Evolutionary conservation across 495 filamentous ascomycete genomes (phyloP).

Genomic region (Apiosordaria backusii): DNA sequence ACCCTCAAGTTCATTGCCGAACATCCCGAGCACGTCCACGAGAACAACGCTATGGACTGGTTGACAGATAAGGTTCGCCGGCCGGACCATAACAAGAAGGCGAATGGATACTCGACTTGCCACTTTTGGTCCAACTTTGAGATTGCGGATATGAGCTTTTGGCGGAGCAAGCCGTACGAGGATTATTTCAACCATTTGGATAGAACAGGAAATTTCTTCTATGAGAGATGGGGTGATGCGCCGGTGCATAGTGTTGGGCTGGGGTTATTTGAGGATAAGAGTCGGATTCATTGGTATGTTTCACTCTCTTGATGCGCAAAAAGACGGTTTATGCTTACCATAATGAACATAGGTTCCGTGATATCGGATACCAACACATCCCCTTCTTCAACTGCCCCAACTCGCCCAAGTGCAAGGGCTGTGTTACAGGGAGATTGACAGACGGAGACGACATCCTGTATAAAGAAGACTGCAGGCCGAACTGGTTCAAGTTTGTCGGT

Average conservation of each 20-base stretch:
- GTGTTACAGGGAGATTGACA: slow-evolving; percentile 77
- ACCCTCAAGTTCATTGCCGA: slow-evolving; percentile 82
- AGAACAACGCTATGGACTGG: slow-evolving; percentile 86
- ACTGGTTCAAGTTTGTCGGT: slow-evolving; percentile 93
- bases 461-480: slow-evolving; percentile 91
- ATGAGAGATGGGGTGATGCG: slow-evolving; percentile 98
- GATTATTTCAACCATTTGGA: slow-evolving; percentile 97
- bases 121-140: slow-evolving; percentile 99
- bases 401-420: slow-evolving; percentile 89
- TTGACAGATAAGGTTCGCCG: slow-evolving; percentile 71
- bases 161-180: slow-evolving; percentile 85
- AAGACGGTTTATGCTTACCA: neutral
- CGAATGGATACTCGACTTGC: slow-evolving; percentile 96
- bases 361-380: slow-evolving; percentile 98
- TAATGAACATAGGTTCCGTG: slow-evolving; percentile 75
- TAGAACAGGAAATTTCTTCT: slow-evolving; percentile 94
- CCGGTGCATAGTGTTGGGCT: slow-evolving; percentile 96
- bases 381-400: slow-evolving; percentile 99
- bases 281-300: slow-evolving; percentile 89
- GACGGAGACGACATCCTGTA: slow-evolving; percentile 80
- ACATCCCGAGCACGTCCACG: slow-evolving; percentile 75
- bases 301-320: too few species aligned
- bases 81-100: slow-evolving; percentile 73
- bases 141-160: slow-evolving; percentile 93
- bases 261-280: slow-evolving; percentile 85